These are phyloP conservation scores for Elaeis guineensis DNA, from an alignment of 176 grass and related monocot species.

Conservation along the genomic window DNA sequence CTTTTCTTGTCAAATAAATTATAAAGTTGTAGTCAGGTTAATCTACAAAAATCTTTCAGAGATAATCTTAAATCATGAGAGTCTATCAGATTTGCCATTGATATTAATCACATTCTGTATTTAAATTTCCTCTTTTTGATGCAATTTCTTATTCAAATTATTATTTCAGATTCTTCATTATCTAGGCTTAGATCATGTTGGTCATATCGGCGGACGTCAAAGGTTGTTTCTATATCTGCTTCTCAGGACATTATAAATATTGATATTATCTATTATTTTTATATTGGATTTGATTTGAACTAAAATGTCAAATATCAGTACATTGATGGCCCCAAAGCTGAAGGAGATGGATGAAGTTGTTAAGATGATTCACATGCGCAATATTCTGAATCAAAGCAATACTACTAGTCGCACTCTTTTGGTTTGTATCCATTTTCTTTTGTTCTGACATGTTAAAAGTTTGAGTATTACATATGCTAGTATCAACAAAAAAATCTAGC, in stretches of 20 bases:
- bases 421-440: conserved; percentile 34
- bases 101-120: background rate
- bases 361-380: conserved; percentile 47
- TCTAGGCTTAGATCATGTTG: conserved; percentile 91
- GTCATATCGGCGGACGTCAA: conserved; percentile 67
- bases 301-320: conserved; percentile 38
- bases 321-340: conserved; percentile 78
- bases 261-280: conserved; percentile 1
- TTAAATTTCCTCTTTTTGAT: background rate
- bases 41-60: background rate
- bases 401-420: conserved; percentile 43
- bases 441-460: background rate
- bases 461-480: no score
- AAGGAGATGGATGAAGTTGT: conserved; percentile 98
- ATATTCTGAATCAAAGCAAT: conserved; percentile 34
- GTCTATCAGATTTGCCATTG: background rate
- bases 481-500: no score
- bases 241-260: background rate
- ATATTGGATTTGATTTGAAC: background rate
- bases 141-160: background rate
- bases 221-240: conserved; percentile 38
- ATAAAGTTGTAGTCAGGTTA: background rate
- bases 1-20: no score
- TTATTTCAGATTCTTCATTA: conserved; percentile 84
- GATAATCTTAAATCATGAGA: background rate